phyloP scores from a whole-genome alignment of 768 basidiomycete genomes.

The Xerocomellus amylosporus region DNA sequence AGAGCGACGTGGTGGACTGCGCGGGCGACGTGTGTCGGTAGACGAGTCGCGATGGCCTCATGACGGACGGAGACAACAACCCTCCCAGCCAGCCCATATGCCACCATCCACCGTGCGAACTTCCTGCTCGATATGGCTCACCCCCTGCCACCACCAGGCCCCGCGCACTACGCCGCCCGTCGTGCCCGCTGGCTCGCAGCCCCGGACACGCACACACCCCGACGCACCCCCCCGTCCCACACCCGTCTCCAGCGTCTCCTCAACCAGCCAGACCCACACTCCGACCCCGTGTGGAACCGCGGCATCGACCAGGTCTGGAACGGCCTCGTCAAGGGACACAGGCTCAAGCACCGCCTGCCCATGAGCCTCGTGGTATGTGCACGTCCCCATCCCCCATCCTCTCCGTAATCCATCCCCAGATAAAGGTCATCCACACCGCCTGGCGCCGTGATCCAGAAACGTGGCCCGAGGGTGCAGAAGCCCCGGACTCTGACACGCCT shows the following conservation, averaged over 20 bases:
- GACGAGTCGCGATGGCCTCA: conserved; percentile 34
- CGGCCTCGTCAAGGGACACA: conserved; percentile 55
- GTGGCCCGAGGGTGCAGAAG: conserved; percentile 64
- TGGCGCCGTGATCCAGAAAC: conserved; percentile 72
- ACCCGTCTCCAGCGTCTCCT: conserved; percentile 53
- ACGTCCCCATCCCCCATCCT: background rate
- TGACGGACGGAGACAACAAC: conserved; percentile 2
- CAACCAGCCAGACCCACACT: conserved; percentile 43
- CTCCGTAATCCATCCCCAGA: conserved; percentile 39
- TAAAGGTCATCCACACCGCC: conserved; percentile 68
- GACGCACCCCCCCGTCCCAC: conserved; percentile 39
- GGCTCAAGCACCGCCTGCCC: conserved; percentile 59
- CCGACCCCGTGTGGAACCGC: conserved; percentile 53
- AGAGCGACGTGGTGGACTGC: conserved; percentile 78
- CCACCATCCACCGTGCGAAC: conserved; percentile 14
- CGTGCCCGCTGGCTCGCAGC: conserved; percentile 58
- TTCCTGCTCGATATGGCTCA: conserved; percentile 24
- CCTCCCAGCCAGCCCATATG: too few species aligned
- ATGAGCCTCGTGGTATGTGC: conserved; percentile 58
- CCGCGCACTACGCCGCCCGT: conserved; percentile 59
- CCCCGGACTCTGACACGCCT: conserved; percentile 52
- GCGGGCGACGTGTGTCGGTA: conserved; percentile 46
- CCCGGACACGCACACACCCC: conserved; percentile 11
- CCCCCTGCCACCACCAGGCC: conserved; percentile 58
- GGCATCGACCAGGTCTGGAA: conserved; percentile 64